Percentiles rank a stretch among this genome's conserved stretches.
Conservation (phyloP, 2,329 filamentous ascomycete species). For the Sporothrix globosa region DNA sequence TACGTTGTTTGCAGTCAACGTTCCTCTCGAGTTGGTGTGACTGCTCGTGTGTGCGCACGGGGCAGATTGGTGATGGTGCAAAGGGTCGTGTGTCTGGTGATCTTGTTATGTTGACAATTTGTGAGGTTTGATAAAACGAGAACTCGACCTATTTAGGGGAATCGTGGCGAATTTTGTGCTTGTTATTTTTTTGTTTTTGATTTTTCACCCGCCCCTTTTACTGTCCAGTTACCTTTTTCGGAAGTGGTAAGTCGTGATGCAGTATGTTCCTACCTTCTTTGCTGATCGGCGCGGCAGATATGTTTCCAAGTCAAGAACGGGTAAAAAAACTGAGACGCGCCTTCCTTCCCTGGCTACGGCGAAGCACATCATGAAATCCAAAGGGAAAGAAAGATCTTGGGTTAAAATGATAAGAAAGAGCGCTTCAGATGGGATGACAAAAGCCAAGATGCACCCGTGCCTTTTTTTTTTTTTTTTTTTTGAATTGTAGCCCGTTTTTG, state of each 20-base stretch:
- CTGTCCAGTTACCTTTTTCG: neutral
- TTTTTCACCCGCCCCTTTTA: neutral
- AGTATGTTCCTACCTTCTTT: neutral
- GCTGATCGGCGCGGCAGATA: constrained; percentile 20
- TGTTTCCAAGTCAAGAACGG: constrained; percentile 23
- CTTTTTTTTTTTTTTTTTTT: neutral
- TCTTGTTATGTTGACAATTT: neutral
- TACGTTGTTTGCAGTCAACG: neutral
- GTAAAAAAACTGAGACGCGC: constrained; percentile 20
- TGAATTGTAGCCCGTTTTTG: no score
- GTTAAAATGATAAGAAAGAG: neutral
- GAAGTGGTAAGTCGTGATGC: neutral
- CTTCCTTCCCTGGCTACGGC: constrained; percentile 26
- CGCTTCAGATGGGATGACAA: neutral
- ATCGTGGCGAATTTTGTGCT: neutral
- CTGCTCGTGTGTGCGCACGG: neutral
- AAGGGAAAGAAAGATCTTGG: neutral
- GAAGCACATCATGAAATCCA: neutral
- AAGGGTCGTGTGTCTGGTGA: neutral
- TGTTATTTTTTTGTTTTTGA: neutral
- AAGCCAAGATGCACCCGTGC: neutral
- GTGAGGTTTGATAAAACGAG: no score
- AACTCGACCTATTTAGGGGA: no score
- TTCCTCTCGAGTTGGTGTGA: neutral
- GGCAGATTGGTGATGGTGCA: neutral